Evolutionary conservation across 371 early-diverging fungal species (phyloP), one percentile per base, ranked within the genome.

Genomic region (Blyttiomyces sp.): DNA sequence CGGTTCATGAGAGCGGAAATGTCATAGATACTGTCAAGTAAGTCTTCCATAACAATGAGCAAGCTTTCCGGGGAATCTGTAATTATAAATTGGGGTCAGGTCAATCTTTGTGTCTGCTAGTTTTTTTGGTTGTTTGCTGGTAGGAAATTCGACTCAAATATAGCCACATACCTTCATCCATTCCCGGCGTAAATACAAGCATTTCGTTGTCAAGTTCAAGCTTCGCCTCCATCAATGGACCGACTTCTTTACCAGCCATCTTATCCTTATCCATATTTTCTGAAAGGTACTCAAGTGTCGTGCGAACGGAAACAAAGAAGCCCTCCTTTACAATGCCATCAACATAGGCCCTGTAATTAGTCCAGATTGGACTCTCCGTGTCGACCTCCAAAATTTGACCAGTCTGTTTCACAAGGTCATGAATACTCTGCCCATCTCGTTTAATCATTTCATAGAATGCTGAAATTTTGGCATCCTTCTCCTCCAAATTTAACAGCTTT

Each of bases 401-500:
- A 3, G 83, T 79, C 39, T 83, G 72, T 27, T 69, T 64, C 4
- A 84, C 64, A 26, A 81, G 54, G 26, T 57, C 53, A 34, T 74
- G 72, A 19, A 84, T 77, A 0, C 56, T 59, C 46, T 69, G 59
- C 4, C 80, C 83, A 53, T 84, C 84, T 19, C 74, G 61, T 51
- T 69, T 72, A 35, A 84, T 77, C 57, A 54, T 57, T 27, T 84
- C 83, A 54, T 75, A 81, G 16, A 68, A 57, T 13, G 75, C 66
- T n/a, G 64, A 64, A 24, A 84, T 53, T 57, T 76, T 77, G 0
- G 77, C 54, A 11, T 77, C 81, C 59, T 79, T 78, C 46, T 82
- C 84, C 61, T 84, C 84, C 23, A 84, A 27, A 43, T 82, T 80
- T 23, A 84, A 64, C 5, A 83, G 64, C 61, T 84, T 84, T 60